Conservation (phyloP, 2,329 filamentous ascomycete species). For the Phaeomoniella chlamydospora region DNA sequence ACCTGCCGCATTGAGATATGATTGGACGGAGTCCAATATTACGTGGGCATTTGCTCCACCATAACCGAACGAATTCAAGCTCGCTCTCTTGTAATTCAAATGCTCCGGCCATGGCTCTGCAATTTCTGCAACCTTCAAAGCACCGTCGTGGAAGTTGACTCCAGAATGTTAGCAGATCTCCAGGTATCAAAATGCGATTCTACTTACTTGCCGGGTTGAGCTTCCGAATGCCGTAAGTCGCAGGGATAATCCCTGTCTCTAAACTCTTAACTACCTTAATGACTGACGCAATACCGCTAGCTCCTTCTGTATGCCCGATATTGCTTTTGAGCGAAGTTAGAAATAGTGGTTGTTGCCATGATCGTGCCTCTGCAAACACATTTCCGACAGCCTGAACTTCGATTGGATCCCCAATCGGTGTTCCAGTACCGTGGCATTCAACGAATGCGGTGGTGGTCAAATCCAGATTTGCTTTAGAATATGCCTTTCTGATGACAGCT, state of each 20-base stretch:
- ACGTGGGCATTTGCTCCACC: constrained; percentile 7
- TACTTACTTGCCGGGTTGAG: constrained; percentile 14
- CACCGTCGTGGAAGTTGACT: background rate
- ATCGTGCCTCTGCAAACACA: constrained; percentile 13
- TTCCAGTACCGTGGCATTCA: constrained; percentile 44
- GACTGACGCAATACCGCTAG: constrained; percentile 13
- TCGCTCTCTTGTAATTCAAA: constrained; percentile 16
- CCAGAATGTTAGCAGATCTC: too few species aligned
- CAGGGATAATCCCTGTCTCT: constrained; percentile 25
- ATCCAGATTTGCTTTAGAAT: constrained; percentile 20
- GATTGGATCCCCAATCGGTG: constrained; percentile 40
- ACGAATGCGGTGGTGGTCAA: constrained; percentile 15
- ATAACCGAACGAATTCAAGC: constrained; percentile 9
- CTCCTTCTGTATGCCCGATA: constrained; percentile 32
- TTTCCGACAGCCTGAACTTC: constrained; percentile 35
- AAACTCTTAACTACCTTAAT: constrained; percentile 29
- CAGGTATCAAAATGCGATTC: too few species aligned
- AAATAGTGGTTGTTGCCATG: background rate
- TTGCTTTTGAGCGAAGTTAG: constrained; percentile 4
- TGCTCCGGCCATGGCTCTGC: background rate
- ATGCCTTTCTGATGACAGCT: constrained; percentile 19
- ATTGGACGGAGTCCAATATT: too few species aligned
- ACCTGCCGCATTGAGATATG: too few species aligned
- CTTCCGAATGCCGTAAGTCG: constrained; percentile 7
- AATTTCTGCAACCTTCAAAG: background rate